Conservation (phyloP, 768 basidiomycete genomes). For the Rhizopogon vulgaris region DNA sequence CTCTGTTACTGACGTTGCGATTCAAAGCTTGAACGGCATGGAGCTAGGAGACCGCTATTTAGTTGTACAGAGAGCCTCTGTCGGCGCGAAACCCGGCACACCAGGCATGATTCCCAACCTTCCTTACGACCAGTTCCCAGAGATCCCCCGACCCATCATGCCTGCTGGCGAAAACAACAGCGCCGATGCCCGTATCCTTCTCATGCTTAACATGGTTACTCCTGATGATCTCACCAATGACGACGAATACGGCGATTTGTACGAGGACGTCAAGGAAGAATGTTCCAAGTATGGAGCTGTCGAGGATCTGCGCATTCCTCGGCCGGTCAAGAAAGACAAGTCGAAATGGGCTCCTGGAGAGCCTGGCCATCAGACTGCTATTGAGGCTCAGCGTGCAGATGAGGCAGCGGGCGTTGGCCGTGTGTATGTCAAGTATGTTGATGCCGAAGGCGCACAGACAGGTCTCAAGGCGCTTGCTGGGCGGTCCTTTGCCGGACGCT, state of each 20-base stretch:
- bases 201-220: conserved; percentile 99
- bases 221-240: conserved; percentile 88
- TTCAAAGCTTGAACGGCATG: conserved; percentile 95
- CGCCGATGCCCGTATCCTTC: conserved; percentile 73
- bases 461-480: conserved; percentile 89
- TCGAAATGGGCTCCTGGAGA: conserved; percentile 69
- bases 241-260: conserved; percentile 88
- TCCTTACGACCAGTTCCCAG: conserved; percentile 76
- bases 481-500: conserved; percentile 78
- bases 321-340: conserved; percentile 84
- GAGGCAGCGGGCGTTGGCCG: conserved; percentile 92
- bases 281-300: conserved; percentile 76
- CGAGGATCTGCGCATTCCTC: conserved; percentile 81
- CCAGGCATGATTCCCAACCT: conserved; percentile 56
- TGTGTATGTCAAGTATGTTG: conserved; percentile 86
- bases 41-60: conserved; percentile 93
- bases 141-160: conserved; percentile 84
- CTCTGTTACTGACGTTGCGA: conserved; percentile 87
- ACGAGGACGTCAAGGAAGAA: conserved; percentile 92
- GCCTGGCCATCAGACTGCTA: conserved; percentile 48
- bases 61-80: conserved; percentile 94
- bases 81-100: conserved; percentile 77
- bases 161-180: conserved; percentile 67
- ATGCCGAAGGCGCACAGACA: conserved; percentile 51
- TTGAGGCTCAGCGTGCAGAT: conserved; percentile 68